Base-by-base conservation (phyloP, 179 eudicot genomes). In the Silene coronaria region DNA sequence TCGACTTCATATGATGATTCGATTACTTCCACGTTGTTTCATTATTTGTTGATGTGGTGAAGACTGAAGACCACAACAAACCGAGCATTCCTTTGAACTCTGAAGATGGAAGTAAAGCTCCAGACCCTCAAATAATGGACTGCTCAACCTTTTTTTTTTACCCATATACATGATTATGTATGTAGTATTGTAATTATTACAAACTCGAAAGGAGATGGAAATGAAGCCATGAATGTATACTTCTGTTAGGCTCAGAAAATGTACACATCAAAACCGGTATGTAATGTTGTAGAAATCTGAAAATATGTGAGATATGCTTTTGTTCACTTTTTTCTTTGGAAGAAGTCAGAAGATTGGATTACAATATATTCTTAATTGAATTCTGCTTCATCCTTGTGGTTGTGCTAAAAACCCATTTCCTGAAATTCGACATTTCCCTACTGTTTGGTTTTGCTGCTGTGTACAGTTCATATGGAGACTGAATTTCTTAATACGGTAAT, bases 141-240 rank as follows among this genome's bases (percentile, higher is more conserved):
- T 21, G 22, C 24, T 4, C 11, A 27, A 26, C 3, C 58, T 16
- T 71, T 53, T 70, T 70, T 70, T 48, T 70, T 70, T 70, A 24
- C 5, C 21, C 21, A 45, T 28, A 14, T 55, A 57, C 48, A 72
- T 21, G 64, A 55, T 55, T 19, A 57, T 21, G 46, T 55, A 19
- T 55, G 24, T 68, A 64, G 38, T 64, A 45, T 70, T 70, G 75
- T 72, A 72, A 55, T 17, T 27, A 72, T 30, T 21, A 72, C 45
- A 72, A 72, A 72, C 75, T 58, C 65, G 51, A 72, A 72, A 72
- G 75, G 30, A 72, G 46, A 55, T 55, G 65, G 74, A 58, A 57
- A 57, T 1, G 28, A 28, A 72, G 42, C 48, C 65, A 71, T 57
- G 65, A 72, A 28, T 72, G 73, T 70, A 57, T 55, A 30, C 75